Percentiles rank a stretch among this genome's conserved stretches.
Conservation (phyloP, 169 alveolate species). For the Plasmodium gonderi region DNA sequence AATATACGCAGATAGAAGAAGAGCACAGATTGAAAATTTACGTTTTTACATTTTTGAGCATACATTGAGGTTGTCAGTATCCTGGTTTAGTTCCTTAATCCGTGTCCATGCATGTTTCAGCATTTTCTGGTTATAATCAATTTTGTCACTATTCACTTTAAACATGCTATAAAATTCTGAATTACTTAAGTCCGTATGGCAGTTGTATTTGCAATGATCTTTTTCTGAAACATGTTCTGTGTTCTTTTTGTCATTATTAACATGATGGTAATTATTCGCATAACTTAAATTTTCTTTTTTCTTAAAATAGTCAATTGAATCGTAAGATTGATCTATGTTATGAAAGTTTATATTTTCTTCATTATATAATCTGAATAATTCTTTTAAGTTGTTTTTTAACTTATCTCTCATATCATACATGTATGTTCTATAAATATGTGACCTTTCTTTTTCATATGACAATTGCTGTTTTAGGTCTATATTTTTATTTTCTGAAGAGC, state of each 20-base stretch:
- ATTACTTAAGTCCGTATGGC: background rate
- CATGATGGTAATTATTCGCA: background rate
- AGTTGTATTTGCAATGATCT: constrained; percentile 5
- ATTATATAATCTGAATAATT: constrained; percentile 1
- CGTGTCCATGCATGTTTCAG: constrained; percentile 20
- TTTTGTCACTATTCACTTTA: constrained; percentile 17
- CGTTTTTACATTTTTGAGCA: constrained; percentile 5
- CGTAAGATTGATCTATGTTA: background rate
- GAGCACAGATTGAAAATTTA: no score
- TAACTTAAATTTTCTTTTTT: background rate
- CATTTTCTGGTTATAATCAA: constrained; percentile 26
- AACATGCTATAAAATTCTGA: constrained; percentile 8
- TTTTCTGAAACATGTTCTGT: background rate
- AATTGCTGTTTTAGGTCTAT: constrained; percentile 21
- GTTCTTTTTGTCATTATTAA: background rate
- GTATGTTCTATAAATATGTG: background rate
- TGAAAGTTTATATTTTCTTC: background rate
- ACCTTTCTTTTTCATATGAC: constrained; percentile 28
- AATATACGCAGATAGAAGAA: no score
- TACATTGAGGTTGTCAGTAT: constrained; percentile 18
- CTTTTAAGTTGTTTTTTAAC: constrained; percentile 19
- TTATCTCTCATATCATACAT: constrained; percentile 18
- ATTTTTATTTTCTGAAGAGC: constrained; percentile 41
- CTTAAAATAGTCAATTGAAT: background rate
- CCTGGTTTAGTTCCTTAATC: constrained; percentile 10